phyloP scores from a whole-genome alignment of 306 rosid genomes.

The Cucurbita moschata region DNA sequence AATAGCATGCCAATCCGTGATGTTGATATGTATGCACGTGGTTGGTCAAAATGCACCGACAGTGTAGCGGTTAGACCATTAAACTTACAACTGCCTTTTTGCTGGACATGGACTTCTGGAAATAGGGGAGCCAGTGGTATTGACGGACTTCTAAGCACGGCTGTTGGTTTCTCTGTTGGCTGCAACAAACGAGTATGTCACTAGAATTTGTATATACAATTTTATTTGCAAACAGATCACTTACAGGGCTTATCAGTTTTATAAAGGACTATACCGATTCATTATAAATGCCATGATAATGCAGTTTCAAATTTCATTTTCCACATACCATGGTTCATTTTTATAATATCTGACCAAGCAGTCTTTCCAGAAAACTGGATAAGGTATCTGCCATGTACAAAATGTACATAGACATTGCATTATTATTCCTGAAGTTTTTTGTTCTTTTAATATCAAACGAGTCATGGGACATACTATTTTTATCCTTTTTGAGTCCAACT shows the following conservation, averaged over 20 bases:
- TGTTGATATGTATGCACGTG: slow-evolving; percentile 64
- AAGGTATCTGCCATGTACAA: background rate
- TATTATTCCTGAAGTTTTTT: background rate
- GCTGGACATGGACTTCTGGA: slow-evolving; percentile 54
- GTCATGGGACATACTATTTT: background rate
- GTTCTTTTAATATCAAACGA: background rate
- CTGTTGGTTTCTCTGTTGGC: slow-evolving; percentile 86
- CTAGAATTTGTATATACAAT: background rate
- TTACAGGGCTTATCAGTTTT: background rate
- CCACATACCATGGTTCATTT: background rate
- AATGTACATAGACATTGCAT: background rate
- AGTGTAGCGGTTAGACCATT: slow-evolving; percentile 26
- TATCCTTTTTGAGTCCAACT: background rate
- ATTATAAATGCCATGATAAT: background rate
- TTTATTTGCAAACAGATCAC: background rate
- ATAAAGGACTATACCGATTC: background rate
- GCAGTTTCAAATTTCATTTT: background rate
- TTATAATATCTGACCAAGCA: no score
- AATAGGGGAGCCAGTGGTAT: slow-evolving; percentile 98
- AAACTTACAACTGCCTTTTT: slow-evolving; percentile 40
- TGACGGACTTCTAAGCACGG: slow-evolving; percentile 90
- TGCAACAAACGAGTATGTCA: slow-evolving; percentile 58
- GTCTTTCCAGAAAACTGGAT: no score
- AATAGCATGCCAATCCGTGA: slow-evolving; percentile 96
- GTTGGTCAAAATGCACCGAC: slow-evolving; percentile 36